Conservation (phyloP, 2,329 filamentous ascomycete species). For the Talaromyces amestolkiae region DNA sequence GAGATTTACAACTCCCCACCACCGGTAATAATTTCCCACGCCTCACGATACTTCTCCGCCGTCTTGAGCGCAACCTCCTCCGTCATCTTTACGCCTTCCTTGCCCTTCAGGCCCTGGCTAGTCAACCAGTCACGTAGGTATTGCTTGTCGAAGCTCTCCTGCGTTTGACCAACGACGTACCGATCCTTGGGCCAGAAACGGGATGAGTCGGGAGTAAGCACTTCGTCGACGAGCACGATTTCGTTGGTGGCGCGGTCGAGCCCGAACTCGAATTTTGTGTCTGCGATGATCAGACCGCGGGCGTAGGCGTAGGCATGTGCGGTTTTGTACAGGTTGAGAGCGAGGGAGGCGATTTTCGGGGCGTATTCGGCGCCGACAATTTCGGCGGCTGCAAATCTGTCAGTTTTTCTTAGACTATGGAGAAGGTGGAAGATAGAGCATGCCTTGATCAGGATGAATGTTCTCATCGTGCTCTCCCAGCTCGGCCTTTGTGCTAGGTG, state of each 20-base stretch:
- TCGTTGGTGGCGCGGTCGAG: slow-evolving; percentile 63
- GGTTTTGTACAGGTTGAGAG: slow-evolving; percentile 61
- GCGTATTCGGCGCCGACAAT: slow-evolving; percentile 67
- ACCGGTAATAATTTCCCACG: slow-evolving; percentile 67
- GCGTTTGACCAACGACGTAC: slow-evolving; percentile 70
- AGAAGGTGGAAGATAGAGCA: slow-evolving; percentile 21
- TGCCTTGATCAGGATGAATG: slow-evolving; percentile 68
- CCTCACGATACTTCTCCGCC: slow-evolving; percentile 70
- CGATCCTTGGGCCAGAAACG: slow-evolving; percentile 79
- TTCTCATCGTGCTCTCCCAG: slow-evolving; percentile 79
- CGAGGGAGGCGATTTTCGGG: slow-evolving; percentile 62
- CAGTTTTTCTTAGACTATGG: neutral
- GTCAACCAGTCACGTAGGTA: slow-evolving; percentile 80
- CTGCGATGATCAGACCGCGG: slow-evolving; percentile 72
- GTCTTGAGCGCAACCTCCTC: slow-evolving; percentile 69
- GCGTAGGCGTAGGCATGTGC: slow-evolving; percentile 47
- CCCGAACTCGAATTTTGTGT: slow-evolving; percentile 76
- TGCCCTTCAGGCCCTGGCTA: slow-evolving; percentile 68
- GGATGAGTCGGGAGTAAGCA: slow-evolving; percentile 78
- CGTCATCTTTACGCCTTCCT: slow-evolving; percentile 69
- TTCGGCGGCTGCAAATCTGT: slow-evolving; percentile 43
- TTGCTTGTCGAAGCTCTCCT: slow-evolving; percentile 89
- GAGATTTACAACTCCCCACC: slow-evolving; percentile 31
- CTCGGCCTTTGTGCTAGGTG: slow-evolving; percentile 82
- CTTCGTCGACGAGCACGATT: slow-evolving; percentile 77